Base-by-base conservation (phyloP, 2,329 filamentous ascomycete species). In the Fusarium bactridioides region DNA sequence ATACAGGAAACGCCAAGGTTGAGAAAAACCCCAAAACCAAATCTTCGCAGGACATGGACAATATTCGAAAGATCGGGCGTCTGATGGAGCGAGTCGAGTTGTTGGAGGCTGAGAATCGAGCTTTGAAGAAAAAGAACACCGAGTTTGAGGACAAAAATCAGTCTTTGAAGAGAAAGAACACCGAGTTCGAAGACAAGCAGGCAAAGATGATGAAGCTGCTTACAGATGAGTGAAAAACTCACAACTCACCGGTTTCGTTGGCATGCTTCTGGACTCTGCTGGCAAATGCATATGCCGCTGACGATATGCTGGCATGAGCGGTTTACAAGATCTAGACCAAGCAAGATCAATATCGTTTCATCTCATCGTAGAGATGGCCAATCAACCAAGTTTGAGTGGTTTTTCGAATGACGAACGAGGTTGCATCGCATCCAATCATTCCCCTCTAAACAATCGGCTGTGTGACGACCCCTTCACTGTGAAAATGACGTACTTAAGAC, bases 401-500 rank as follows among this genome's bases (percentile, higher is more conserved):
- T 45, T 29, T 54, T n/a, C 29, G 23, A 54, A 62, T 72, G 61
- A 73, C 65, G 58, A 64, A 16, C 53, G 5, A 45, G 23, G 64
- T 72, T 67, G 60, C 69, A 69, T 68, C 29, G 64, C 51, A 60
- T 48, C 45, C 45, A 29, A 51, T 40, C 19, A 61, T 56, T 50
- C 29, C 38, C 44, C 23, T 64, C 38, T 21, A 48, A 35, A 25
- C 33, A 41, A 41, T 57, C 38, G 51, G 57, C 48, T 58, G 57
- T 61, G 53, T 67, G 47, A 67, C 51, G 41, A 37, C 57, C 51
- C 18, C 43, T 41, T 48, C 19, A 23, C 13, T 21, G 13, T 25
- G 35, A 35, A 55, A 53, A 74, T 73, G 70, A 74, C 70, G 70
- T 73, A 67, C 19, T 23, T 48, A 47, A 74, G 47, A 51, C 67